phyloP scores from a whole-genome alignment of 371 early-diverging fungal species.

The Gilbertella persicaria region DNA sequence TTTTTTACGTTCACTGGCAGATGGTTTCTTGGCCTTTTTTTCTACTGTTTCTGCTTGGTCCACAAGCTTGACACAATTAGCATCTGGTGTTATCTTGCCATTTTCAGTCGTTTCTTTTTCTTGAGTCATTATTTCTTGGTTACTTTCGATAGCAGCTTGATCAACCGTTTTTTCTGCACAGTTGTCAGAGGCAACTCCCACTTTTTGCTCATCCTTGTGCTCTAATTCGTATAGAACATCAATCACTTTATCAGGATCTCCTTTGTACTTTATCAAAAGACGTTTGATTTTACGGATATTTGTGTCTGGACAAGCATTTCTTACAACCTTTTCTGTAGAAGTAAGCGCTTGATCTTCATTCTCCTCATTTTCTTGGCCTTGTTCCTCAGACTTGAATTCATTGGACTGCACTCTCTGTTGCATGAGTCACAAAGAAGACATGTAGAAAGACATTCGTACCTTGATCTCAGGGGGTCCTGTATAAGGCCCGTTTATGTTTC shows the following conservation, averaged over 20 bases:
- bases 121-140: too few relatives aligned
- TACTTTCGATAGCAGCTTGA: neutral
- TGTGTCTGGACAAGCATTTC: slow-evolving; percentile 48
- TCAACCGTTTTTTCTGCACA: neutral
- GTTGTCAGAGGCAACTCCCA: neutral
- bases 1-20: slow-evolving; percentile 33
- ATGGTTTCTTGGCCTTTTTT: slow-evolving; percentile 14
- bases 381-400: neutral
- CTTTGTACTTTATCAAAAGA: slow-evolving; percentile 49
- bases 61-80: neutral
- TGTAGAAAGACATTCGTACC: slow-evolving; percentile 10
- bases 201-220: neutral
- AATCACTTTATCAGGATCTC: slow-evolving; percentile 57
- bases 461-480: slow-evolving; percentile 65
- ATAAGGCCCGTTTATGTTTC: slow-evolving; percentile 66
- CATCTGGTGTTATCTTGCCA: neutral
- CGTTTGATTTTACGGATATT: slow-evolving; percentile 51
- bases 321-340: slow-evolving; percentile 51
- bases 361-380: slow-evolving; percentile 19
- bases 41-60: neutral
- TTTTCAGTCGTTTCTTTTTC: neutral
- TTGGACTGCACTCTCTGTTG: slow-evolving; percentile 1
- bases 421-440: slow-evolving; percentile 7
- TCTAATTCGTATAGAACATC: slow-evolving; percentile 49
- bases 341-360: slow-evolving; percentile 23